Base-by-base conservation (phyloP, 2,329 filamentous ascomycete species). In the Teratosphaeriaceae sp. region DNA sequence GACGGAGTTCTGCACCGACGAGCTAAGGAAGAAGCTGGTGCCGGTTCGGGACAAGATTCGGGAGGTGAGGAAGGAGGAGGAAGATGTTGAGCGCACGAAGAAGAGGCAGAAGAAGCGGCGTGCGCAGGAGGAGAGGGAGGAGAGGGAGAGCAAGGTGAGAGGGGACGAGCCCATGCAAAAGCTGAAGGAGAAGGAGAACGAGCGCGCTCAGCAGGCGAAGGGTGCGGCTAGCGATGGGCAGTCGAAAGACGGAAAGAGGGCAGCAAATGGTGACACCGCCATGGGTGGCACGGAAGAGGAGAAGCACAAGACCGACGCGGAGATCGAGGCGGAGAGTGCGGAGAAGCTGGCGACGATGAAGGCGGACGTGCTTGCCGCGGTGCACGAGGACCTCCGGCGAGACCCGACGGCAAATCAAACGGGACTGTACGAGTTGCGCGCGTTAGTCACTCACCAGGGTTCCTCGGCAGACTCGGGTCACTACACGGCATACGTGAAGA, bases 401-500 rank as follows among this genome's bases (percentile, higher is more conserved):
- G 89, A 97, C 59, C 80, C 84, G 13, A 85, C 87, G 16, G 82
- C 87, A 41, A 97, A 97, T 68, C 88, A 90, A 65, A 95, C 89
- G 2, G 92, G 92, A 30, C 75, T 98, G 24, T 98, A 97, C 65
- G 90, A 98, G 69, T 79, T 98, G 34, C 81, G 90, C 20, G 92
- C 87, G 37, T 84, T 98, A 4, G 86, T 98, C 46, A 95, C 94
- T 22, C 92, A 98, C 66, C 92, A 98, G 67, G 92, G 92, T 49
- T 87, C 89, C 46, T 94, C 88, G 61, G 92, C 92, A 16, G 92
- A 98, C 67, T 96, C 90, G 57, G 92, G 92, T 6, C 92, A 98
- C 68, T 98, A 98, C 73, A 98, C 94, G 3, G 84, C 89, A 0
- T 98, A 95, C 63, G 86, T 98, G 55, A 98, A 97, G 76, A 96